phyloP scores from a whole-genome alignment of 1,284 basidiomycete species.

The Cystobasidium pallidum region DNA sequence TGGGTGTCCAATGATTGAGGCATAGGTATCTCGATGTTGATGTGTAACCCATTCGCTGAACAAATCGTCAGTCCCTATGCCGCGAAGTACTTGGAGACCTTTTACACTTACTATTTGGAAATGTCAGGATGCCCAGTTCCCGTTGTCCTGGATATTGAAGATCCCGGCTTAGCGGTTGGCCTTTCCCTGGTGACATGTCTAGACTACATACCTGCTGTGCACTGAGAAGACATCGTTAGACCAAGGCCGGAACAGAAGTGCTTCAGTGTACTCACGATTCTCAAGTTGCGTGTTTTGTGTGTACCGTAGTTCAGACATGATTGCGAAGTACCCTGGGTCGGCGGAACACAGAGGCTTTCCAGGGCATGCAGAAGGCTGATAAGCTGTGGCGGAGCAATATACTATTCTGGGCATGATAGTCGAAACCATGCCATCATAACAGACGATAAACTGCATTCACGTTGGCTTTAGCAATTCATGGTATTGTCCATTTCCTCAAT shows the following conservation, averaged over 20 bases:
- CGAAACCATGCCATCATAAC: too few species aligned
- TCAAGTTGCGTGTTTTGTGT: conserved; percentile 45
- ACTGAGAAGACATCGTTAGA: conserved; percentile 2
- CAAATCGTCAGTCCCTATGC: conserved; percentile 25
- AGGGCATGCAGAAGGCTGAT: too few species aligned
- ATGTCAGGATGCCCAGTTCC: conserved; percentile 82
- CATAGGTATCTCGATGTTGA: conserved; percentile 91
- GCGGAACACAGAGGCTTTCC: background rate
- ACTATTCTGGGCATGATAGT: too few species aligned
- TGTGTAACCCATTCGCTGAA: conserved; percentile 94
- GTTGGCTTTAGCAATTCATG: too few species aligned
- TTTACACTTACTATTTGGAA: conserved; percentile 77
- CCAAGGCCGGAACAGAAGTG: background rate
- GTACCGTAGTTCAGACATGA: conserved; percentile 44
- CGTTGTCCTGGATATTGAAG: conserved; percentile 26
- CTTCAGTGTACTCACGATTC: conserved; percentile 20
- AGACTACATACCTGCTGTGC: conserved; percentile 12
- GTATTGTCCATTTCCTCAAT: background rate
- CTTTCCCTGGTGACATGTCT: too few species aligned
- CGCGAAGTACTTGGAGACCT: conserved; percentile 43
- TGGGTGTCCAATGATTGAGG: conserved; percentile 89
- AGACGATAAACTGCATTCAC: too few species aligned
- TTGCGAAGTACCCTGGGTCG: background rate
- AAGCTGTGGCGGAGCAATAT: too few species aligned
- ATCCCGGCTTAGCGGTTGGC: background rate